Evolutionary conservation across 345 rosid genomes (phyloP), one percentile per base, ranked within the genome.

Genomic region (Pugionium dolabratum): DNA sequence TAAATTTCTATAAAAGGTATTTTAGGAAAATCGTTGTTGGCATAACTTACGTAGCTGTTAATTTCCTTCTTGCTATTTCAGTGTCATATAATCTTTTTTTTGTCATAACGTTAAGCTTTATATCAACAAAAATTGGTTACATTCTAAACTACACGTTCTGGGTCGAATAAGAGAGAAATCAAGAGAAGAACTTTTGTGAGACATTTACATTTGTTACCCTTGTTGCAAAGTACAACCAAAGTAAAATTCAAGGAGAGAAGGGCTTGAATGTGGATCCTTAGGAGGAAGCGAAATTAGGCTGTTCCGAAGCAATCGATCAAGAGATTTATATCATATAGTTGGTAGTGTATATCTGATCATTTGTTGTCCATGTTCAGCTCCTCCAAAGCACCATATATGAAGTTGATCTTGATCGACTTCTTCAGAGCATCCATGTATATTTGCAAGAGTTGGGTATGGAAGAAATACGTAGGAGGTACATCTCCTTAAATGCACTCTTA

Each of bases 371-470:
- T 65, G 32, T 75, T 37, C 85, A 95, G 99, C 97, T 91, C 67
- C 98, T 95, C 73, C 96, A 95, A 67, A 86, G 82, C 79, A 95
- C 99, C 11, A 95, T 95, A 63, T 86, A 89, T 65, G 99, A 91
- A 54, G 99, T 95, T 39, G 99, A 95, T 74, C 99, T 91, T 67
- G 99, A 95, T 59, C 89, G 91, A 67, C 90, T 95, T 71, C 97
- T 95, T 70, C 98, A 86, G 80, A 87, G 99, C 72, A 91, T 91
- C 78, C 99, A 95, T 83, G 80, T 89, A 39, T 95, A 95, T 66
- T 75, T 95, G 69, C 99, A 95, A 78, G 98, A 89, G 69, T 73
- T 95, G 75, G 99, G 99, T 31, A 95, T 95, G 99, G 99, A 95
- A 78, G 99, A 95, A 86, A 91, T 95, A 68, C 88, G 97, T 74